Percentiles rank a stretch among this genome's conserved stretches.
These are phyloP conservation scores for Artemisia tridentata DNA, from an alignment of 129 eudicot genomes.

Conservation along the genomic window DNA sequence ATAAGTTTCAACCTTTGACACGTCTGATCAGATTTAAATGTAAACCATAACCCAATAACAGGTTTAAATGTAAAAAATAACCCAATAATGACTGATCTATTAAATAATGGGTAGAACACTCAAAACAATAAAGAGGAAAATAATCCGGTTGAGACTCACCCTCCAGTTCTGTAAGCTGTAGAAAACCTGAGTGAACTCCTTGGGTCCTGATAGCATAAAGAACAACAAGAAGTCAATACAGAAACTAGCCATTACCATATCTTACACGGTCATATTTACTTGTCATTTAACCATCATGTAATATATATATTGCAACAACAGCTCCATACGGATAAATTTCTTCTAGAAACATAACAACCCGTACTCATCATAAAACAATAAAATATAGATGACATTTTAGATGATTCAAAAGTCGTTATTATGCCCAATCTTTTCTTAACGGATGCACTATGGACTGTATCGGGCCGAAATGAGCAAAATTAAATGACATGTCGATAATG, in stretches of 20 bases:
- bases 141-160: conserved; percentile 41
- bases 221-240: conserved; percentile 16
- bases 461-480: too few relatives aligned
- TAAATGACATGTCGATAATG: too few relatives aligned
- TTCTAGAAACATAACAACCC: too few relatives aligned
- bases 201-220: conserved; percentile 62
- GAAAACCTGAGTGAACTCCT: conserved; percentile 71
- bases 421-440: neutral
- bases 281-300: neutral
- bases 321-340: too few relatives aligned
- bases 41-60: too few relatives aligned
- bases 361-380: too few relatives aligned
- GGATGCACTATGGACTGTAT: neutral
- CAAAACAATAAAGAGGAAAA: neutral
- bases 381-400: too few relatives aligned
- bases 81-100: too few relatives aligned
- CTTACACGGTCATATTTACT: neutral
- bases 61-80: too few relatives aligned
- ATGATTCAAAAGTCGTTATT: neutral
- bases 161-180: conserved; percentile 91
- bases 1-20: too few relatives aligned
- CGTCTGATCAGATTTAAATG: too few relatives aligned
- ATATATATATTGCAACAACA: too few relatives aligned
- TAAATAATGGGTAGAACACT: neutral
- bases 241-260: neutral